Percentiles rank a stretch among this genome's conserved stretches.
These are phyloP conservation scores for Dioscorea dumetorum DNA, from an alignment of 106 monocot species.

Conservation along the genomic window DNA sequence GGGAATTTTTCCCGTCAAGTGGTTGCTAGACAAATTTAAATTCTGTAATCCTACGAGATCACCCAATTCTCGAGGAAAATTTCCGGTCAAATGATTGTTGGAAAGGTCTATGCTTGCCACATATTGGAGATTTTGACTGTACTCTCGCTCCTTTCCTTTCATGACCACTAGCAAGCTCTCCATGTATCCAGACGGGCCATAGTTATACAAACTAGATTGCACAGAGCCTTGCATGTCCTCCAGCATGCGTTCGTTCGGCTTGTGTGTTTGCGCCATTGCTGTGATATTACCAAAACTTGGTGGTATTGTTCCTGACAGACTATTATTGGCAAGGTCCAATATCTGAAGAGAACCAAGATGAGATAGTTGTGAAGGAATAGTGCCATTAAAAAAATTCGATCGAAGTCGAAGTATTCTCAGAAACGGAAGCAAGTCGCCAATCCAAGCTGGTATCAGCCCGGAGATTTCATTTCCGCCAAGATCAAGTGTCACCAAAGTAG, in stretches of 20 bases:
- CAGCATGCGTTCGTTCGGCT: not conserved
- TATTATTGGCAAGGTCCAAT: conserved; percentile 1
- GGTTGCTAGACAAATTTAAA: not conserved
- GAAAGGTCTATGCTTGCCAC: not conserved
- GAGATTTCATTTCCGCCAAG: not conserved
- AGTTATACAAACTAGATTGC: not conserved
- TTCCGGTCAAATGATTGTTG: not conserved
- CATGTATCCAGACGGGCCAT: not conserved
- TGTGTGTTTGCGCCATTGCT: not conserved
- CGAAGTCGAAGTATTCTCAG: not conserved
- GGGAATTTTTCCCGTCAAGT: not conserved
- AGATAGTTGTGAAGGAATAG: not conserved
- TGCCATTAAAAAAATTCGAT: not conserved
- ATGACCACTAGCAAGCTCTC: not conserved
- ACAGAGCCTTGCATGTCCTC: not conserved
- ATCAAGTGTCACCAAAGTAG: not conserved
- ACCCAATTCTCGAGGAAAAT: not conserved
- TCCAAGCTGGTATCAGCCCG: not conserved
- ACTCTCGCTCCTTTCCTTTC: not conserved
- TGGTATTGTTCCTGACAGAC: conserved; percentile 2
- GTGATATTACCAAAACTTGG: not conserved
- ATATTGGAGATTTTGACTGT: not conserved
- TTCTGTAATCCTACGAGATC: not conserved
- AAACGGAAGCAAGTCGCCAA: not conserved
- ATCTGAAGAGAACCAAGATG: not conserved